A percentile compares a stretch with the other conserved stretches of the same genome.
phyloP scores from a whole-genome alignment of 116 monocot genomes.

The Posidonia oceanica region DNA sequence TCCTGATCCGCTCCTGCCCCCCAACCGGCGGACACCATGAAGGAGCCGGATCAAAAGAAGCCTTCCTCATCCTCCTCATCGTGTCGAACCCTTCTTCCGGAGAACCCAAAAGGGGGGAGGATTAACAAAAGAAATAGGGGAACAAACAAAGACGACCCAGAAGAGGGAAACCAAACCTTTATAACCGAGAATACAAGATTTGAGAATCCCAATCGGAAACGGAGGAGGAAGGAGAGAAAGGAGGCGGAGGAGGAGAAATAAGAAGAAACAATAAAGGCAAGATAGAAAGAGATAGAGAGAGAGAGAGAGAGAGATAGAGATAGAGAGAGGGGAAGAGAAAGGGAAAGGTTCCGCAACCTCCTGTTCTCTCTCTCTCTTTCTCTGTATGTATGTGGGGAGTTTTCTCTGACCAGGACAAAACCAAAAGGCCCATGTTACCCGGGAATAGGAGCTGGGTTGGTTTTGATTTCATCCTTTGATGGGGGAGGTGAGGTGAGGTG shows the following conservation, averaged over 20 bases:
- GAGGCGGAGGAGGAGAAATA: slow-evolving; percentile 4
- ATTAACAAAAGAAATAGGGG: too few relatives aligned
- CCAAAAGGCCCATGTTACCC: slow-evolving; percentile 5
- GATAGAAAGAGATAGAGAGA: not conserved
- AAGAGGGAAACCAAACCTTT: too few relatives aligned
- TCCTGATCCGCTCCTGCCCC: slow-evolving; percentile 19
- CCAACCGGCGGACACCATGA: not conserved
- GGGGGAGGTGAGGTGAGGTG: too few relatives aligned
- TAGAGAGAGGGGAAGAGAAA: slow-evolving; percentile 3
- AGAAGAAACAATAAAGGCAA: slow-evolving; percentile 6
- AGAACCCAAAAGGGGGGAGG: not conserved
- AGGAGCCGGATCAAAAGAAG: not conserved
- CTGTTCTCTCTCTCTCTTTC: not conserved
- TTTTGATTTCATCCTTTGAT: not conserved
- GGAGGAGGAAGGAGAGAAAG: not conserved
- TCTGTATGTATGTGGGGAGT: too few relatives aligned
- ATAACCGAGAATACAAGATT: too few relatives aligned
- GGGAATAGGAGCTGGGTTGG: slow-evolving; percentile 4
- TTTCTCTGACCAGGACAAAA: too few relatives aligned
- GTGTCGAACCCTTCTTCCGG: not conserved
- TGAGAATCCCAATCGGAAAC: too few relatives aligned
- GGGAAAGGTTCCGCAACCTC: slow-evolving; percentile 7
- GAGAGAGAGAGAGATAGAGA: slow-evolving; percentile 6
- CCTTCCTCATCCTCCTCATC: slow-evolving; percentile 29
- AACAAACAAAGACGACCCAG: too few relatives aligned